Evolutionary conservation across 78 protist species (phyloP), one percentile per base, ranked within the genome.

Genomic region (Dictyostelium purpureum): DNA sequence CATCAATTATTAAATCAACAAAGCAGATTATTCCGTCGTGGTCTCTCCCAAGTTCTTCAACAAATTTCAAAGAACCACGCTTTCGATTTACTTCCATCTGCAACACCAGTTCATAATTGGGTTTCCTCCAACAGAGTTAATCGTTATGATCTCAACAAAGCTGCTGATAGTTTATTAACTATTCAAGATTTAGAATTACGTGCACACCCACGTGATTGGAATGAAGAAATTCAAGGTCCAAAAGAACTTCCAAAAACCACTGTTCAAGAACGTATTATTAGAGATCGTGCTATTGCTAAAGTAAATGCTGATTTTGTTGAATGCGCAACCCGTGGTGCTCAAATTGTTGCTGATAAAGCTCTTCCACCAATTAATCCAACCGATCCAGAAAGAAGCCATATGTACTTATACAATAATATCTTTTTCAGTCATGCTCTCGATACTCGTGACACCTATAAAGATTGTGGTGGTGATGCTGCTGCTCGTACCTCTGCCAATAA

Each of bases 301-400:
- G 92, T 94, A 0, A 71, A 94, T 12, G 9, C 77, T 45, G 96
- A 94, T n/a, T 94, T 94, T 69, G 96, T 94, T 21, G 96, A 94
- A 33, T 33, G 94, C 18, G 96, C 96, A 4, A 56, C 79, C n/a
- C 83, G 83, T 45, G 96, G 96, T 42, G 96, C 96, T 28, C 59
- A 79, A 43, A 63, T 54, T 6, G 83, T 91, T 0, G 87, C 90
- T 19, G 24, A 43, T 43, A 67, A 67, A 35, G 28, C 83, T 0
- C 47, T 94, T 2, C 79, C 61, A 52, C 96, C 96, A 26, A 69
- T 94, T 79, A 94, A 94, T 54, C 96, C 96, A 74, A 7, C 54
- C n/a, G 96, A 94, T 5, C 76, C 73, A 16, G 79, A 82, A 26
- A 56, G 78, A 66, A 19, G 65, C 4, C 95, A 90, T 51, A 88